These are phyloP conservation scores for Geranium brycei DNA, from an alignment of 345 rosid species.

Conservation along the genomic window DNA sequence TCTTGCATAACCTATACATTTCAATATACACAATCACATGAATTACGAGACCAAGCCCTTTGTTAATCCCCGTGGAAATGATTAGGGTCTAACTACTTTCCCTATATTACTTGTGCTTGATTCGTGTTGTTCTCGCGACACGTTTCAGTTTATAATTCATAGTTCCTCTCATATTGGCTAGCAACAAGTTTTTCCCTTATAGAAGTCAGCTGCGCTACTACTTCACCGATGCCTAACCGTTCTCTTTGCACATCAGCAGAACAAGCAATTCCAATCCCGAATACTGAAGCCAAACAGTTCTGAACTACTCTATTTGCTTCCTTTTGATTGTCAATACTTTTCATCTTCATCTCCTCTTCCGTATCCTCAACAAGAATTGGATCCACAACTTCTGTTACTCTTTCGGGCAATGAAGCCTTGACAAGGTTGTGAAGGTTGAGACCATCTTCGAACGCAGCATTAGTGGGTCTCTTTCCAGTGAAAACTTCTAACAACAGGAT, in stretches of 20 bases:
- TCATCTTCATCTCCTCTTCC: neutral
- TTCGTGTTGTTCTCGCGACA: too few species aligned
- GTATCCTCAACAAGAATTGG: constrained; percentile 8
- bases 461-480: constrained; percentile 11
- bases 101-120: too few species aligned
- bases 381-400: constrained; percentile 7
- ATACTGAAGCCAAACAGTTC: constrained; percentile 2
- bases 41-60: too few species aligned
- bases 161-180: neutral
- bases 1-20: too few species aligned
- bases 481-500: constrained; percentile 17
- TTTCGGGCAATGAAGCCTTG: constrained; percentile 7
- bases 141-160: neutral
- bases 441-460: constrained; percentile 11
- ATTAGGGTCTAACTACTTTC: too few species aligned
- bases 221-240: neutral
- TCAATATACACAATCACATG: too few species aligned
- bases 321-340: too few species aligned
- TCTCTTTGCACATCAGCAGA: constrained; percentile 8
- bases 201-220: neutral
- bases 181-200: neutral
- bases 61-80: too few species aligned
- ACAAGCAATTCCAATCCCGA: constrained; percentile 14
- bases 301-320: neutral
- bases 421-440: constrained; percentile 8